Percentiles rank a stretch among this genome's conserved stretches.
These are phyloP conservation scores for Sordaria brevicollis DNA, from an alignment of 495 filamentous ascomycete genomes.

Conservation along the genomic window DNA sequence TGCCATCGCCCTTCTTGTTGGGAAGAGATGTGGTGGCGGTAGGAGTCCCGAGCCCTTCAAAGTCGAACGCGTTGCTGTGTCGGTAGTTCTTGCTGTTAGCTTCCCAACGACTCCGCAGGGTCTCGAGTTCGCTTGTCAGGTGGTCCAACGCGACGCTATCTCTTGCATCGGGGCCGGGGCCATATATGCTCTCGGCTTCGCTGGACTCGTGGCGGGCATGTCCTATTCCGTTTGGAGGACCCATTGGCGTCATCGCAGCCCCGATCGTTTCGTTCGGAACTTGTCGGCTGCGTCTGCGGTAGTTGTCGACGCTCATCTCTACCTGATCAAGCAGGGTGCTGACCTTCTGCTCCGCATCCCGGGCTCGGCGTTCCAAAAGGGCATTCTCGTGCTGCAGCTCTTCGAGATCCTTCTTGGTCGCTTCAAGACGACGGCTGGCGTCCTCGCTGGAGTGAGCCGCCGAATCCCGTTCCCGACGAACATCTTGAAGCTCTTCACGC, in stretches of 20 bases:
- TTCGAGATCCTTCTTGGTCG: conserved; percentile 59
- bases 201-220: conserved; percentile 54
- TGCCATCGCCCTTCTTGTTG: conserved; percentile 34
- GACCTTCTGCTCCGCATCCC: conserved; percentile 88
- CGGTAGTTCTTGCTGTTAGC: conserved; percentile 90
- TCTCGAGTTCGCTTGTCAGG: conserved; percentile 82
- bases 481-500: conserved; percentile 52
- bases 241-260: background rate
- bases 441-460: conserved; percentile 47
- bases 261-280: conserved; percentile 18
- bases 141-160: conserved; percentile 83
- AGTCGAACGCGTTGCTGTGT: conserved; percentile 75
- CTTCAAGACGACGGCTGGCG: conserved; percentile 46
- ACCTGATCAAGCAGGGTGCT: conserved; percentile 89
- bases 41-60: conserved; percentile 46
- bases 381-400: conserved; percentile 73
- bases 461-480: conserved; percentile 58
- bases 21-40: background rate
- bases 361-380: conserved; percentile 66
- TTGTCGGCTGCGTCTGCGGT: conserved; percentile 56
- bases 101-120: conserved; percentile 85
- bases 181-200: conserved; percentile 37
- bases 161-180: conserved; percentile 37
- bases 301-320: conserved; percentile 85
- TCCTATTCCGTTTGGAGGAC: conserved; percentile 15